Evolutionary conservation across 306 rosid genomes (phyloP).

Genomic region (Prunus mongolica): DNA sequence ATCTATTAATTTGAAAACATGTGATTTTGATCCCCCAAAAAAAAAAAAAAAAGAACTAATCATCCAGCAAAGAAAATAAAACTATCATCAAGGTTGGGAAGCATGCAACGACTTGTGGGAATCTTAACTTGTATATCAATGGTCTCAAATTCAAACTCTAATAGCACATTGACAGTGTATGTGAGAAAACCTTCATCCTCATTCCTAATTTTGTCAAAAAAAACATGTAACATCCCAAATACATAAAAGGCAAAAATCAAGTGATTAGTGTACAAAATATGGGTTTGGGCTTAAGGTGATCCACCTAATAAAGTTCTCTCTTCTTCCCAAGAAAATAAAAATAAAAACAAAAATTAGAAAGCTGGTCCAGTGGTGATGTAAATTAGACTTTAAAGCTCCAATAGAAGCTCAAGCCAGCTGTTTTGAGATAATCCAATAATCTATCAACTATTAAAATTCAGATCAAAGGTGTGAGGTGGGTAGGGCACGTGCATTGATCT

Average conservation of each 20-base stretch:
- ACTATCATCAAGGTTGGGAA: too few relatives aligned
- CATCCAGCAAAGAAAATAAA: background rate
- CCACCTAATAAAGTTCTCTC: background rate
- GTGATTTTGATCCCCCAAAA: too few relatives aligned
- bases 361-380: conserved; percentile 22
- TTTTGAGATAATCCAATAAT: background rate
- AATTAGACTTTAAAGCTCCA: background rate
- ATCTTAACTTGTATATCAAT: too few relatives aligned
- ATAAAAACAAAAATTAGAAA: background rate
- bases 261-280: too few relatives aligned
- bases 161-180: too few relatives aligned
- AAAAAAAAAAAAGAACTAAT: background rate
- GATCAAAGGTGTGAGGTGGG: background rate
- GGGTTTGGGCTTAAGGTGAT: too few relatives aligned
- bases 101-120: too few relatives aligned
- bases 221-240: too few relatives aligned
- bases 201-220: too few relatives aligned
- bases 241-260: too few relatives aligned
- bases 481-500: conserved; percentile 21
- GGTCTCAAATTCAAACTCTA: accelerated
- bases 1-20: background rate
- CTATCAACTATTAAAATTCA: background rate
- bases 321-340: background rate
- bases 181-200: too few relatives aligned
- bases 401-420: conserved; percentile 12